phyloP scores from a whole-genome alignment of 306 rosid genomes.

The Ochetophila trinervis region DNA sequence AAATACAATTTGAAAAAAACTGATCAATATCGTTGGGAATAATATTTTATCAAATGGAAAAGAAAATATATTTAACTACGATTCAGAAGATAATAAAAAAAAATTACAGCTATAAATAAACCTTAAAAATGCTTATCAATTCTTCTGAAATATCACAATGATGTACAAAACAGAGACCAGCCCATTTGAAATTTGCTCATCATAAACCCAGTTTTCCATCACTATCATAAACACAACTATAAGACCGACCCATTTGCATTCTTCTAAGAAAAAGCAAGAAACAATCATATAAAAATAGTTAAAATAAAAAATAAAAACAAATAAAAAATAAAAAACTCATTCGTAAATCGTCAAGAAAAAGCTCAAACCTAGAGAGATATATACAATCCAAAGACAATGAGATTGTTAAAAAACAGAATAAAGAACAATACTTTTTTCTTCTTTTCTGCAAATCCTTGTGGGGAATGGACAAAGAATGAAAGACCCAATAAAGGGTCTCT shows the following conservation, averaged over 20 bases:
- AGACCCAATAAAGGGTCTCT: slow-evolving; percentile 16
- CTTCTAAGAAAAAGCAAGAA: background rate
- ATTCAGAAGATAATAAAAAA: background rate
- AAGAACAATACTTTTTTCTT: slow-evolving; percentile 31
- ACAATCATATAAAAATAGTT: too few species aligned
- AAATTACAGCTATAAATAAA: background rate
- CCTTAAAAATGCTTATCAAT: background rate
- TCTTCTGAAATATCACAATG: slow-evolving; percentile 3
- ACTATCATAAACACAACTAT: background rate
- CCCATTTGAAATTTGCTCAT: slow-evolving; percentile 6
- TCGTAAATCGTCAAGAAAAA: background rate
- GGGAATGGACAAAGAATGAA: slow-evolving; percentile 13
- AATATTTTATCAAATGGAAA: too few species aligned
- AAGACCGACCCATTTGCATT: background rate
- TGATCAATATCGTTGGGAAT: too few species aligned
- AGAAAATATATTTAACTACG: too few species aligned
- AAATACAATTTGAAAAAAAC: too few species aligned
- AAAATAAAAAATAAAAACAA: background rate
- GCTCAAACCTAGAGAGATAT: background rate
- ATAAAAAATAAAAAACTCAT: slow-evolving; percentile 6
- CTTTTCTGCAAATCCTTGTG: slow-evolving; percentile 1
- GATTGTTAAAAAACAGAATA: background rate
- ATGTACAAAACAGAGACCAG: slow-evolving; percentile 9
- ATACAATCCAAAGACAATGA: background rate
- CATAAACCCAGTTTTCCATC: slow-evolving; percentile 10